Evolutionary conservation across 768 basidiomycete species (phyloP), one percentile per base, ranked within the genome.

Genomic region (Mrakia hoshinonis): DNA sequence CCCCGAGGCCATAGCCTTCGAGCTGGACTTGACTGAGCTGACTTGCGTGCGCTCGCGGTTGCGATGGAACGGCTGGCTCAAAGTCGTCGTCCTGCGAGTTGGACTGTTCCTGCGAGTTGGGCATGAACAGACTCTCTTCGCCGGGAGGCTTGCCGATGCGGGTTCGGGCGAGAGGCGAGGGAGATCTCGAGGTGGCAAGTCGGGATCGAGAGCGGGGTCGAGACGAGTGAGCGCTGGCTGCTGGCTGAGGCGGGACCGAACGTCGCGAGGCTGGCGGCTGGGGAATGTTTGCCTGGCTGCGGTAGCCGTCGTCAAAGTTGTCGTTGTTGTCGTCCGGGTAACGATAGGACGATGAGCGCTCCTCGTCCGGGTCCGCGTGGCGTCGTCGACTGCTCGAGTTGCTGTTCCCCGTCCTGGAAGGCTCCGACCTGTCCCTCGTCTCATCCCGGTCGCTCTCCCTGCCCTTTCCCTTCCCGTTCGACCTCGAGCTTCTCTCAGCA

Each of bases 11-110:
- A 4, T 20, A 22, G 5, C 20, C 65, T 36, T 66, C 65, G 43
- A 66, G 24, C 46, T 66, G 65, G 26, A 46, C 48, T 18, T 66
- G 65, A 31, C 48, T 66, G 47, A 66, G 65, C 29, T 66, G 65
- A 18, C 47, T 66, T 11, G 22, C n/a, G 15, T 43, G 48, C n/a
- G 43, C 34, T 7, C 29, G 65, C 22, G n/a, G 47, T 13, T 49
- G 47, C 1, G 47, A 49, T 1, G 47, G 49, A 20, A 46, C 31
- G 13, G 51, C 43, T 15, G 65, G 34, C 43, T 43, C 43, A 15
- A n/a, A 48, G 34, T 22, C n/a, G 58, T 54, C 29, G n/a, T 11
- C 29, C 11, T 29, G 31, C 13, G 11, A 34, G 18, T 60, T 29
- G 18, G 10, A 2, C 22, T 38, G 18, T 22, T 66, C 65, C 36